Evolutionary conservation across 768 basidiomycete species (phyloP).

Genomic region (Leccinum truebloodii): DNA sequence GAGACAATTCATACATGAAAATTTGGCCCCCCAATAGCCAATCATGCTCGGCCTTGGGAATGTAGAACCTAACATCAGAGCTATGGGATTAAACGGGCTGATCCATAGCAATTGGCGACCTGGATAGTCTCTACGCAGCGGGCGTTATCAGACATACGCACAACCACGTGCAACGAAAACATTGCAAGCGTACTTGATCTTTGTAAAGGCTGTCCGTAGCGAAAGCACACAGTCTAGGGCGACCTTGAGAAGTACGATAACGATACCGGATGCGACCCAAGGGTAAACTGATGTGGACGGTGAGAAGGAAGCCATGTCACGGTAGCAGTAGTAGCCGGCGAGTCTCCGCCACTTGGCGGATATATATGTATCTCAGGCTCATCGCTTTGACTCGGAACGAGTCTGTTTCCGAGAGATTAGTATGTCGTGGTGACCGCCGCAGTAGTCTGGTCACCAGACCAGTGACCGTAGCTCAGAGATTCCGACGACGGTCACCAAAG

Average conservation of each 20-base stretch:
- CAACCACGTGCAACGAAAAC: too few species aligned
- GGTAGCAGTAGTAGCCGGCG: too few species aligned
- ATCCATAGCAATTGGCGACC: slow-evolving; percentile 28
- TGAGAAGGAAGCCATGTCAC: not conserved
- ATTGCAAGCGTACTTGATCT: slow-evolving; percentile 14
- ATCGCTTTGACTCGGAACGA: too few species aligned
- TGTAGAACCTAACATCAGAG: slow-evolving; percentile 28
- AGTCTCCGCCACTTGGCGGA: too few species aligned
- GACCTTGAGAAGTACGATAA: slow-evolving; percentile 12
- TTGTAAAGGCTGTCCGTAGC: slow-evolving; percentile 14
- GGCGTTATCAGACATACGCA: too few species aligned
- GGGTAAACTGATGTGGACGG: slow-evolving; percentile 1
- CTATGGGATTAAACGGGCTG: slow-evolving; percentile 32
- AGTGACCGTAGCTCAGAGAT: too few species aligned
- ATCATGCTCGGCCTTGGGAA: slow-evolving; percentile 37
- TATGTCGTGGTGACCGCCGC: too few species aligned
- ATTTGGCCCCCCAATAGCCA: slow-evolving; percentile 25
- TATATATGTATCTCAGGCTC: too few species aligned
- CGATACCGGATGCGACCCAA: slow-evolving; percentile 9
- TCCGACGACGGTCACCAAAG: too few species aligned
- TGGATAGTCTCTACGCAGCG: slow-evolving; percentile 18
- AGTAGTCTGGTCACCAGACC: too few species aligned
- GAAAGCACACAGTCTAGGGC: slow-evolving; percentile 1
- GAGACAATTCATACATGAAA: slow-evolving; percentile 34
- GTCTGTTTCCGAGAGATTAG: too few species aligned